Evolutionary conservation across 1,139 yeast genomes (phyloP), one percentile per base, ranked within the genome.

Genomic region (Geotrichum phurueaensis): DNA sequence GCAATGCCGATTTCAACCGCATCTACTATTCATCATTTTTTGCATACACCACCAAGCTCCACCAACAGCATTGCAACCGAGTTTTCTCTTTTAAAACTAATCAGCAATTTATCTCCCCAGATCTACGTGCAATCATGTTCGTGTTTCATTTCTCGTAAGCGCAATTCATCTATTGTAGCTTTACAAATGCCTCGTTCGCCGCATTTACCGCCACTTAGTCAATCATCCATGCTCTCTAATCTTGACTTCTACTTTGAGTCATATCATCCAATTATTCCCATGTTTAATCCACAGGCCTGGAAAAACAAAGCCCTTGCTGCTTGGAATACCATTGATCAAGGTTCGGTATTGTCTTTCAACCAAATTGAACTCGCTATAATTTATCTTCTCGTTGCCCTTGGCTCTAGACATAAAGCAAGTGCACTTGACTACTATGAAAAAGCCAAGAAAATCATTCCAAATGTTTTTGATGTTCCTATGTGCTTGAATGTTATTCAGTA

Each of bases 251-350:
- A 60, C 56, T 60, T 60, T 57, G 51, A 58, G 29, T 54, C 66
- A 9, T 65, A 64, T 50, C 67, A 67, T 45, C 60, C 60, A 3
- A 56, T 62, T 22, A 54, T 62, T 20, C 69, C 70, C n/a, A 60
- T 67, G 48, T 50, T 68, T 6, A 68, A 67, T 25, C 66, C 65
- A 6, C 64, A 62, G 13, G 58, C 57, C 6, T 66, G 69, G 67
- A 57, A 60, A 39, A 59, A 65, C 48, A 62, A 60, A 45, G 70
- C 70, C 25, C 65, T 67, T 49, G 45, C 65, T 2, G 63, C 64
- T 10, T 66, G 69, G 67, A 55, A 69, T 13, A 62, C 66, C 9
- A 61, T 63, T 43, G 67, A 66, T 48, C 64, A 63, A 20, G 66
- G 67, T 45, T 36, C n/a, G 4, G 45, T 54, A 18, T 54, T 57